Percentiles rank a stretch among this genome's conserved stretches.
Conservation (phyloP, 768 basidiomycete genomes). For the Boletus edulis region DNA sequence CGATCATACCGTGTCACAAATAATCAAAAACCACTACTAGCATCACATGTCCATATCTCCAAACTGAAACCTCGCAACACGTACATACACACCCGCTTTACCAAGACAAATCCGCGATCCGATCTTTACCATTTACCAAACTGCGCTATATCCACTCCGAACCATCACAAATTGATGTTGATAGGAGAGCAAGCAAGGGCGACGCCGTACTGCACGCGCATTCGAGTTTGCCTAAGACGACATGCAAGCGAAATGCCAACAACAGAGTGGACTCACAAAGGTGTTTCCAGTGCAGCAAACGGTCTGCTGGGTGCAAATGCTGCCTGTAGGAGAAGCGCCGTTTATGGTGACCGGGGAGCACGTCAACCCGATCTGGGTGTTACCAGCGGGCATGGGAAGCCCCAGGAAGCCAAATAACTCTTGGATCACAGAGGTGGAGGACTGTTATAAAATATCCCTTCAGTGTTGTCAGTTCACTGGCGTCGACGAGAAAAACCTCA, state of each 20-base stretch:
- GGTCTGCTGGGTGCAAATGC: background rate
- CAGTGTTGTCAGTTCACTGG: background rate
- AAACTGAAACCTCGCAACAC: no score
- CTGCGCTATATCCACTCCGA: background rate
- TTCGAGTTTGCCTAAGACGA: background rate
- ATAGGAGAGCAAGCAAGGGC: background rate
- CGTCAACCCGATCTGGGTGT: background rate
- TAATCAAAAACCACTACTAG: no score
- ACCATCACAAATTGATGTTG: background rate
- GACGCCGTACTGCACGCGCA: background rate
- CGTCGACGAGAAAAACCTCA: background rate
- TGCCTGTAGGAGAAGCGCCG: background rate
- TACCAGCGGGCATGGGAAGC: background rate
- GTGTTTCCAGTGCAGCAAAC: background rate
- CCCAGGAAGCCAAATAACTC: background rate
- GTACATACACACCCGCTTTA: no score
- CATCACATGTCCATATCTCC: no score
- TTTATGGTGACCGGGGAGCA: background rate
- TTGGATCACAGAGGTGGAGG: background rate
- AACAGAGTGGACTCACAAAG: background rate
- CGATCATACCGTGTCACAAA: no score
- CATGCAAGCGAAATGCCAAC: background rate
- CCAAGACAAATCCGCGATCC: no score
- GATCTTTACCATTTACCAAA: background rate
- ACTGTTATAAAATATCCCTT: background rate